Evolutionary conservation across 139 green algal genomes (phyloP), one percentile per base, ranked within the genome.

Genomic region (Pleodorina starrii): DNA sequence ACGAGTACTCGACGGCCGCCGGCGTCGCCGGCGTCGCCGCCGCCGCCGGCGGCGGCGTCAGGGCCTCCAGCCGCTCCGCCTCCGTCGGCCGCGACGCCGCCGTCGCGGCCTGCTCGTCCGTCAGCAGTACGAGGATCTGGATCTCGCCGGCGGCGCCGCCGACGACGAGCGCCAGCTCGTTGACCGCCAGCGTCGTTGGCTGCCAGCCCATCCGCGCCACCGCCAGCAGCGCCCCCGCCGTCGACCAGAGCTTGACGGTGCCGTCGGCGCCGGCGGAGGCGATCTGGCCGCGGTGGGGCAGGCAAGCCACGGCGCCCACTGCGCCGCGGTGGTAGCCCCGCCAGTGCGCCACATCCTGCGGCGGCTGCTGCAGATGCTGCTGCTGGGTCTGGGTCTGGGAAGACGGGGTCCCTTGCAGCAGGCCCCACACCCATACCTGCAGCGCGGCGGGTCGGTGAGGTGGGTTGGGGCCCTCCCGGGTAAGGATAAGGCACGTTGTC

Each of bases 351-450:
- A 59, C 19, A 3, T 57, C 57, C 36, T 59, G 50, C 17, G 14
- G 19, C 27, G 11, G 50, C 32, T 69, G 50, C 32, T 60, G 48
- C 35, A 32, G 19, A 1, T 57, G 36, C 54, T 48, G 51, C 78
- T 68, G 35, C 50, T 54, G 32, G 40, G 72, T 25, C 40, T 57
- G 72, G 51, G 48, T 21, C 29, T 21, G 74, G n/a, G 35, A 32
- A n/a, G n/a, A n/a, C n/a, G n/a, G n/a, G n/a, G n/a, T n/a, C n/a
- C 76, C n/a, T 11, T 75, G 57, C 57, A 86, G 57, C 40, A 86
- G 40, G n/a, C 82, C 82, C 63, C 63, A 88, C 7, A 78, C 82
- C 82, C 82, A 88, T 43, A 88, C 80, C 80, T 87, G 80, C 42
- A 23, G 36, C 1, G 23, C 25, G 43, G 27, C 48, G 27, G 27